Base-by-base conservation (phyloP, 139 green algal genomes). In the Monoraphidium neglectum region DNA sequence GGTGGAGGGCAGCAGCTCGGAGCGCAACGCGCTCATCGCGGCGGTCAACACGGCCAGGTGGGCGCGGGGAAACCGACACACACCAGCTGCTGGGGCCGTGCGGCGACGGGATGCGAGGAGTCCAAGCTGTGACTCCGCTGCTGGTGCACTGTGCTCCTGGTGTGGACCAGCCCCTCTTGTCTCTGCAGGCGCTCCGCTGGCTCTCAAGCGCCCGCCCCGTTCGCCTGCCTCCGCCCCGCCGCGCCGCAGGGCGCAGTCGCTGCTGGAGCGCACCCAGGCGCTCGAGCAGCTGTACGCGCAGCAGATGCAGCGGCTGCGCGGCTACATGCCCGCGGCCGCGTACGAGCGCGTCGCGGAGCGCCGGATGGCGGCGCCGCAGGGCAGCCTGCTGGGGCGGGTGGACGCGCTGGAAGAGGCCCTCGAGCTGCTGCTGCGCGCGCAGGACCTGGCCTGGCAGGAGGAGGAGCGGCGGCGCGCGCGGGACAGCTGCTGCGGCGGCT, bases 331-430 rank as follows among this genome's bases (percentile, higher is more conserved):
- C 0, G 43, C 68, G 4, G 57, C 62, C 73, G 60, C 63, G 12
- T 74, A 47, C 33, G 43, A 18, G 24, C 57, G 70, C 56, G 6
- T 78, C 12, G 10, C 60, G 16, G 8, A 60, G 12, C 10, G 2
- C 37, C 53, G 24, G 46, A 28, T 61, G 38, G 59, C 71, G 0
- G 78, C 86, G 56, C 77, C 84, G 13, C 80, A 85, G 67, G 90
- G 89, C 61, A 89, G 74, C 13, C 70, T 96, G 78, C 70, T 95
- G 70, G 54, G 82, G 47, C 84, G 91, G 1, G 77, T 96, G 49
- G 90, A 94, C 66, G 64, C 85, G 54, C 66, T 93, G 47, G 90
- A 94, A 59, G 86, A 91, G 26, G 85, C 80, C 13, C 72, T 94
- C 80, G 80, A 87, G 30, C 38, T 83, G 37, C 71, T 93, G 72